Evolutionary conservation across 2,329 filamentous ascomycete genomes (phyloP), one percentile per base, ranked within the genome.

Genomic region (Paracorniculantispora psalliotae): DNA sequence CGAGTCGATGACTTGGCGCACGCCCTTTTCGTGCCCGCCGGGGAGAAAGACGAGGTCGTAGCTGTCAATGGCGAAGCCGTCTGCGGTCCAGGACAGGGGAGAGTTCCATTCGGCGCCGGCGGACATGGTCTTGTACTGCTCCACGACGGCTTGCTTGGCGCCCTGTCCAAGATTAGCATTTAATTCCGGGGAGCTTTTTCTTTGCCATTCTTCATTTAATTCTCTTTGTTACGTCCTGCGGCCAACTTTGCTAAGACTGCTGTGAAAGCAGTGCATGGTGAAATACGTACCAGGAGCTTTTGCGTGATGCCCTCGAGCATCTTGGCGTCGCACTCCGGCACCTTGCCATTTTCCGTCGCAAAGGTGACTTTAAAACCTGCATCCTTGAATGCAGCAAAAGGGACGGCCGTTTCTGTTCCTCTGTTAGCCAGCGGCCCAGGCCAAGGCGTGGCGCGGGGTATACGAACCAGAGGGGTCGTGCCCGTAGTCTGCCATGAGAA

Each of bases 401-500:
- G 79, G 1, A 81, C 71, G 1, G 79, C 75, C 9, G 79, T 80
- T 67, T 83, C 80, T 82, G 46, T 9, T 23, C 13, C 19, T 39
- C 52, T 35, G 19, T 49, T n/a, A n/a, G 48, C 41, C 39, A 10
- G 33, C 25, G 50, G 33, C 30, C 37, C 21, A 44, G 30, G 12
- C 35, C 25, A n/a, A n/a, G n/a, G n/a, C n/a, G n/a, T n/a, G n/a
- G n/a, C n/a, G n/a, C n/a, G n/a, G n/a, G n/a, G n/a, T 28, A 17
- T 17, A 13, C 63, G 41, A 62, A 81, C 80, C 79, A 47, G 80
- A 82, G 2, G 80, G 81, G 63, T 83, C 80, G 63, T 82, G 78
- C 46, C 79, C 80, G 61, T 82, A 81, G 64, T 83, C 79, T 44
- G 79, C 75, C 79, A 82, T 81, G 56, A 80, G 63, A 46, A 82